Conservation (phyloP, 305 asterid species). For the Fraxinus paxiana region DNA sequence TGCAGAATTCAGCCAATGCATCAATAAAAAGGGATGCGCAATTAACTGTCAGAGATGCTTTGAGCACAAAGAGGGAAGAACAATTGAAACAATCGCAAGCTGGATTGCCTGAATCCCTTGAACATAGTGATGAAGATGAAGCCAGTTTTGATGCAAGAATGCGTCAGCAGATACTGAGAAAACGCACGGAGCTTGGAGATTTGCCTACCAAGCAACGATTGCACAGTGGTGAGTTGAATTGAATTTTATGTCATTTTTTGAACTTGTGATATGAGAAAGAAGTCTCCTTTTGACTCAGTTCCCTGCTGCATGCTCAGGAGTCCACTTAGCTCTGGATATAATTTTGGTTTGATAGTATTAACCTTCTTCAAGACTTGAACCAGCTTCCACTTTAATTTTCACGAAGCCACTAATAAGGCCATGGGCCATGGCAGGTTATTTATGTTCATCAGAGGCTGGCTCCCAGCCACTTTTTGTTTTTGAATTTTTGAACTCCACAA, state of each 20-base stretch:
- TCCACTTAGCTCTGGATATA: background rate
- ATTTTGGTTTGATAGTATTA: background rate
- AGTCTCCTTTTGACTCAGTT: background rate
- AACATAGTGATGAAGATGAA: constrained; percentile 72
- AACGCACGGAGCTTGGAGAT: constrained; percentile 68
- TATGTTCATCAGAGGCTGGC: background rate
- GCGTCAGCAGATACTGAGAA: constrained; percentile 82
- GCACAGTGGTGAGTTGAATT: constrained; percentile 44
- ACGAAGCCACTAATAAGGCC: background rate
- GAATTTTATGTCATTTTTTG: constrained; percentile 15
- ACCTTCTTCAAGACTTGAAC: background rate
- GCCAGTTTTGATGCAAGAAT: constrained; percentile 74
- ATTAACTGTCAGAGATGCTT: constrained; percentile 72
- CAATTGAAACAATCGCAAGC: constrained; percentile 43
- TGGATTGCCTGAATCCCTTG: constrained; percentile 43
- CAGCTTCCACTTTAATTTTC: background rate
- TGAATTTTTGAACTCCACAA: background rate
- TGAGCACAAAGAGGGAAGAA: constrained; percentile 68
- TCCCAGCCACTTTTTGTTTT: background rate
- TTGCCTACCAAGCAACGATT: constrained; percentile 47
- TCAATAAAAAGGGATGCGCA: constrained; percentile 58
- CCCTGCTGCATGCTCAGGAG: background rate
- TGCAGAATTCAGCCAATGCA: constrained; percentile 62
- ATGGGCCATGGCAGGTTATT: background rate
- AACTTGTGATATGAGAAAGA: background rate